Percentiles rank a stretch among this genome's conserved stretches.
Conservation (phyloP, 176 grass and related monocot species). For the Avena atlantica region DNA sequence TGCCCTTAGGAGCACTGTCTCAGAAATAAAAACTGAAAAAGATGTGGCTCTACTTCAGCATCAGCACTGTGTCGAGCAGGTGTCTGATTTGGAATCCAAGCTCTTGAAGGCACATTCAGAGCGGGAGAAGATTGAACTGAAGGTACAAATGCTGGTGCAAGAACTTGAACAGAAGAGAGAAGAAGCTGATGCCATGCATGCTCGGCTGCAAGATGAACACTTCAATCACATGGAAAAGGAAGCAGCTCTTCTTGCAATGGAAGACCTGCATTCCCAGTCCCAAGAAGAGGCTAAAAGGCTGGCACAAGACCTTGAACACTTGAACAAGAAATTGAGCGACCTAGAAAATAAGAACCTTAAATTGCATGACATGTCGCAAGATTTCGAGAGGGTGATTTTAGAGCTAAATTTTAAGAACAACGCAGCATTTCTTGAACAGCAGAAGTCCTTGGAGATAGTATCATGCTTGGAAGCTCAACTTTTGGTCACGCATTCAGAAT, state of each 20-base stretch:
- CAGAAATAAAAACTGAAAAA: constrained; percentile 29
- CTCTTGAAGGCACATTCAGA: constrained; percentile 31
- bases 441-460: constrained; percentile 37
- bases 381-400: constrained; percentile 17
- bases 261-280: constrained; percentile 33
- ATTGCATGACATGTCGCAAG: constrained; percentile 17
- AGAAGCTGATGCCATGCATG: constrained; percentile 25
- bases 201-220: constrained; percentile 36
- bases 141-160: constrained; percentile 40
- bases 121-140: constrained; percentile 43
- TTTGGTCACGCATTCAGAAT: constrained; percentile 21
- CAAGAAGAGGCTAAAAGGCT: constrained; percentile 43
- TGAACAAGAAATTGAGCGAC: constrained; percentile 28
- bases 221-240: constrained; percentile 37
- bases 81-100: constrained; percentile 36
- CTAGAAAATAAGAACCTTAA: constrained; percentile 33
- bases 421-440: constrained; percentile 37
- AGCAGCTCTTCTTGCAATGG: constrained; percentile 39
- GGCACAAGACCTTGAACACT: constrained; percentile 34
- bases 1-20: constrained; percentile 32
- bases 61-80: constrained; percentile 5
- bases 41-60: constrained; percentile 35
- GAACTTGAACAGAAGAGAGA: constrained; percentile 44
- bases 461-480: constrained; percentile 33
- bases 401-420: constrained; percentile 33